Evolutionary conservation across 345 rosid genomes (phyloP).

Genomic region (Arabidopsis suecica): DNA sequence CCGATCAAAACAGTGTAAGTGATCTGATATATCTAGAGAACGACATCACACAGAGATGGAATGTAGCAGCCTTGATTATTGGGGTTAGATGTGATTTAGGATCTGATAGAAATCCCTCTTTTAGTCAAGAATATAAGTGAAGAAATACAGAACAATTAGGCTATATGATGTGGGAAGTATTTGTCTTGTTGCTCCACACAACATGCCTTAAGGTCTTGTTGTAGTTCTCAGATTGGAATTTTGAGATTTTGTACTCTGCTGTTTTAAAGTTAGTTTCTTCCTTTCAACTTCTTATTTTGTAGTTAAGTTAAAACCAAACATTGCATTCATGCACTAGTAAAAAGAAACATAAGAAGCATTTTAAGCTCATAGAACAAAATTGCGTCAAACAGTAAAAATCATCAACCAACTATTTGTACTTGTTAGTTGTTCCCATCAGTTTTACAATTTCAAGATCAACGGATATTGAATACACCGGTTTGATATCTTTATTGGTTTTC

Average conservation of each 20-base stretch:
- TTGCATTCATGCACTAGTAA: too few relatives aligned
- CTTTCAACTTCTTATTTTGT: background rate
- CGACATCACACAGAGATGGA: conserved; percentile 11
- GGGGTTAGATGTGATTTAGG: conserved; percentile 39
- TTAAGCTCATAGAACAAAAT: too few relatives aligned
- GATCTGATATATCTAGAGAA: conserved; percentile 19
- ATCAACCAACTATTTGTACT: too few relatives aligned
- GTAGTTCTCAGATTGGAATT: conserved; percentile 30
- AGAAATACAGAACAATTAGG: conserved; percentile 9
- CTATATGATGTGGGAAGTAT: conserved; percentile 19
- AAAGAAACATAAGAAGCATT: too few relatives aligned
- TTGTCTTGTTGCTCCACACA: conserved; percentile 16
- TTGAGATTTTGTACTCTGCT: conserved; percentile 11
- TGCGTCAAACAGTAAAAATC: too few relatives aligned
- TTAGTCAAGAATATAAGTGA: conserved; percentile 28
- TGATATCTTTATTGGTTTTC: too few relatives aligned
- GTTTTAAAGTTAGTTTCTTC: background rate
- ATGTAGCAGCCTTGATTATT: conserved; percentile 23
- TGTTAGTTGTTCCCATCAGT: too few relatives aligned
- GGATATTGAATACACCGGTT: too few relatives aligned
- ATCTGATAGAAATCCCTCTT: conserved; percentile 26
- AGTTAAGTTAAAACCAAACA: too few relatives aligned
- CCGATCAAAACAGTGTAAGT: conserved; percentile 87
- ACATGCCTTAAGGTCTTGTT: conserved; percentile 25
- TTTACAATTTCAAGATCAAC: too few relatives aligned